phyloP scores from a whole-genome alignment of 768 basidiomycete species.

The Pholiota conissans region DNA sequence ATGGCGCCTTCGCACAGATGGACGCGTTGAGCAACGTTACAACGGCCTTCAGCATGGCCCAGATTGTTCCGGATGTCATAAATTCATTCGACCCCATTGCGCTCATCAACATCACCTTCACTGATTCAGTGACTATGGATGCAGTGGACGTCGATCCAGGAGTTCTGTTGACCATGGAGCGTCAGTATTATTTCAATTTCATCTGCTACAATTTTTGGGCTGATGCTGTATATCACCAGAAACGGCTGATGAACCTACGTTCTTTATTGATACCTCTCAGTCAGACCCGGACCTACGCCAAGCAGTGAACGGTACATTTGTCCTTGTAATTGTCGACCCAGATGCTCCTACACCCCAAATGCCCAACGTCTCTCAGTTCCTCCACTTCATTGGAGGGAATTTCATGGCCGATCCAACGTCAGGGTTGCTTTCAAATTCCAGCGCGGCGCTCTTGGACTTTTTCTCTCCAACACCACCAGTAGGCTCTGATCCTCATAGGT shows the following conservation, averaged over 20 bases:
- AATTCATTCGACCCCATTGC: conserved; percentile 38
- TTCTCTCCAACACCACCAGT: conserved; percentile 37
- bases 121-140: conserved; percentile 28
- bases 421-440: conserved; percentile 35
- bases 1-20: conserved; percentile 14
- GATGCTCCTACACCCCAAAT: conserved; percentile 44
- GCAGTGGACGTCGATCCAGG: conserved; percentile 34
- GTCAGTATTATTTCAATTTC: conserved; percentile 23
- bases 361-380: conserved; percentile 32
- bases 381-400: conserved; percentile 42
- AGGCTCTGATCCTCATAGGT: conserved; percentile 47
- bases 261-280: conserved; percentile 24
- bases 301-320: conserved; percentile 28
- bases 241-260: conserved; percentile 33
- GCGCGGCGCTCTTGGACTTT: conserved; percentile 39
- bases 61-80: conserved; percentile 41
- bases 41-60: conserved; percentile 33
- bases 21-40: conserved; percentile 22
- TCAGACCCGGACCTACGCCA: conserved; percentile 20
- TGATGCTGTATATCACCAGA: conserved; percentile 18
- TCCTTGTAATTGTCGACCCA: conserved; percentile 42
- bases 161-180: conserved; percentile 33
- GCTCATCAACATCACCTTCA: conserved; percentile 37
- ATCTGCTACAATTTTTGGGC: not conserved
- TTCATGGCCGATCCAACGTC: conserved; percentile 30